These are phyloP conservation scores for Brassica incana DNA, from an alignment of 345 rosid genomes.

Conservation along the genomic window DNA sequence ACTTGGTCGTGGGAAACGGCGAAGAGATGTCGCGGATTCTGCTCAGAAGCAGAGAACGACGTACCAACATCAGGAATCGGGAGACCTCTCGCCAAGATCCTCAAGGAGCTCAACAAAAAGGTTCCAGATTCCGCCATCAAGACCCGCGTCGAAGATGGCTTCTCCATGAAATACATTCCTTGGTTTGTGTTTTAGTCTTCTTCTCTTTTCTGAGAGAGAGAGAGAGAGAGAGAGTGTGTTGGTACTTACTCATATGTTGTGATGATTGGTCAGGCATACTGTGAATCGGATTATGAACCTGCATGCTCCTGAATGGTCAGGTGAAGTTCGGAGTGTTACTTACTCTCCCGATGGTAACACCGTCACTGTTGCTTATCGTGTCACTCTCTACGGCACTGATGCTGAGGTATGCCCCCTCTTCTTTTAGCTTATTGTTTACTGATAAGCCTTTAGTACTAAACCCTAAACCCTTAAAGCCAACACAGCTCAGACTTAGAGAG, in stretches of 20 bases:
- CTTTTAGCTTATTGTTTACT: neutral
- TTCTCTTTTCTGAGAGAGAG: neutral
- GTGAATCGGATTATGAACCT: slow-evolving; percentile 80
- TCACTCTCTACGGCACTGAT: slow-evolving; percentile 78
- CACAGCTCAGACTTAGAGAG: neutral
- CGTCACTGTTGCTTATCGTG: slow-evolving; percentile 79
- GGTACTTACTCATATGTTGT: slow-evolving; percentile 1
- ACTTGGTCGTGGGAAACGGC: slow-evolving; percentile 9
- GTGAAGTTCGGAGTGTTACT: slow-evolving; percentile 73
- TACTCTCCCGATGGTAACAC: slow-evolving; percentile 80
- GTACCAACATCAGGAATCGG: slow-evolving; percentile 69
- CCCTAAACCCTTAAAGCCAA: neutral
- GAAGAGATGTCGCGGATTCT: slow-evolving; percentile 26
- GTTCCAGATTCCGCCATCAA: slow-evolving; percentile 65
- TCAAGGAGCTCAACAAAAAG: slow-evolving; percentile 74
- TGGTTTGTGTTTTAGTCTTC: slow-evolving; percentile 44
- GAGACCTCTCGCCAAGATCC: slow-evolving; percentile 67
- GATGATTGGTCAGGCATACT: slow-evolving; percentile 60
- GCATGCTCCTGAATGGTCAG: slow-evolving; percentile 90
- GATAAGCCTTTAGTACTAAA: too few species aligned
- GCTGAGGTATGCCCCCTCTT: slow-evolving; percentile 66
- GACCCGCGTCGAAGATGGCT: slow-evolving; percentile 62
- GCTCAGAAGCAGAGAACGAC: slow-evolving; percentile 36
- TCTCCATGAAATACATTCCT: slow-evolving; percentile 67
- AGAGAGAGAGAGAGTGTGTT: neutral